Conservation (phyloP, 495 filamentous ascomycete species). For the Evansstolkia leycettana region DNA sequence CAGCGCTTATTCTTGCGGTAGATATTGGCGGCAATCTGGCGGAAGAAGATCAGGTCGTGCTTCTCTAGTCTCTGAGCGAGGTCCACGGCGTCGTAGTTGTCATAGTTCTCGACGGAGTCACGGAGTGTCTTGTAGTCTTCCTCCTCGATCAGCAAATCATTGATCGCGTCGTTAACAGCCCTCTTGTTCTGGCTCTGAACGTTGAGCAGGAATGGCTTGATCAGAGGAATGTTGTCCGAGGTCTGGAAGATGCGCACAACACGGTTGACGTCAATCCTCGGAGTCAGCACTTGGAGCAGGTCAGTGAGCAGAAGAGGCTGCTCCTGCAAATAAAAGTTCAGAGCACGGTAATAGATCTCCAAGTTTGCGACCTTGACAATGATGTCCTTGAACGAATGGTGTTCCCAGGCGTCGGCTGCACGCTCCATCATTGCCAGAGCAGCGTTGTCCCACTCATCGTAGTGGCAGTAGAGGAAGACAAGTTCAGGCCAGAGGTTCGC, state of each 20-base stretch:
- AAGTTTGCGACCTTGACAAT: constrained; percentile 96
- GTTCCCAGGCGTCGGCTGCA: constrained; percentile 95
- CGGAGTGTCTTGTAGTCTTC: constrained; percentile 98
- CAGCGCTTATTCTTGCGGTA: constrained; percentile 99
- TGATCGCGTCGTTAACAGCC: constrained; percentile 95
- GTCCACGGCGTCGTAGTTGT: constrained; percentile 97
- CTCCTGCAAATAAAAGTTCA: constrained; percentile 97
- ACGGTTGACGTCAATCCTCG: constrained; percentile 94
- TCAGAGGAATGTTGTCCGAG: constrained; percentile 94
- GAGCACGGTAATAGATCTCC: constrained; percentile 95
- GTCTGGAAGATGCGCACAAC: constrained; percentile 98
- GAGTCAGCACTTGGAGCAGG: constrained; percentile 79
- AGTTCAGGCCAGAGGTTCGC: constrained; percentile 96
- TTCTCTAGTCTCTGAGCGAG: constrained; percentile 88
- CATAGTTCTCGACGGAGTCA: constrained; percentile 95
- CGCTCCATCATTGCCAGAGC: constrained; percentile 99
- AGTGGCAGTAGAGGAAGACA: constrained; percentile 98
- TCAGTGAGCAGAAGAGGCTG: constrained; percentile 93
- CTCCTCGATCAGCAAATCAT: constrained; percentile 96
- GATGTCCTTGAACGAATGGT: constrained; percentile 99
- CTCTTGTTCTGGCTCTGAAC: constrained; percentile 97
- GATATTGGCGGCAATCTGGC: constrained; percentile 95
- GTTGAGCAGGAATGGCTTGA: constrained; percentile 97
- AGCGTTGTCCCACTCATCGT: constrained; percentile 98
- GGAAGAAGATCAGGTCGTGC: constrained; percentile 98